Evolutionary conservation across 495 filamentous ascomycete genomes (phyloP).

Genomic region (Aspergillus baeticus): DNA sequence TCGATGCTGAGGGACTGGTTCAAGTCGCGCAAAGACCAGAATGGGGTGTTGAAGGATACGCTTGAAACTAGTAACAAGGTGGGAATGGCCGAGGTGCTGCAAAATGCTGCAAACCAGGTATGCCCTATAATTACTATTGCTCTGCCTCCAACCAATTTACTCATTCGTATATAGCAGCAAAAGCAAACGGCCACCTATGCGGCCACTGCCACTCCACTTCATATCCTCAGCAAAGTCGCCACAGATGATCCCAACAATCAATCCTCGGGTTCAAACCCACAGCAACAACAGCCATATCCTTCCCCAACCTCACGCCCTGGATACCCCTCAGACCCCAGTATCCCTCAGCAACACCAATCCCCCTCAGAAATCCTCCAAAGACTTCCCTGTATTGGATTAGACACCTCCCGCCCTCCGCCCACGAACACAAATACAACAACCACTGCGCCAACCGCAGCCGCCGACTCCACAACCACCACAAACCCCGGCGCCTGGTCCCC

Average conservation of each 20-base stretch:
- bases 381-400: background rate
- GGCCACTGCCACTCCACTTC: slow-evolving; percentile 52
- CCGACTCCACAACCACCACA: slow-evolving; percentile 3
- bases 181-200: slow-evolving; percentile 13
- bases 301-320: background rate
- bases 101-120: slow-evolving; percentile 4
- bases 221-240: slow-evolving; percentile 68
- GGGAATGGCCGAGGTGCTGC: background rate
- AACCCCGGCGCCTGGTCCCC: slow-evolving; percentile 16
- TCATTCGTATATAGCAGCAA: slow-evolving; percentile 3
- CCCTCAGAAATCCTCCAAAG: slow-evolving; percentile 14
- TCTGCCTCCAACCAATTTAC: background rate
- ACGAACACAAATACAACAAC: background rate
- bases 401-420: background rate
- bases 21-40: slow-evolving; percentile 45
- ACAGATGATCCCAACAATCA: slow-evolving; percentile 47
- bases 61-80: slow-evolving; percentile 1
- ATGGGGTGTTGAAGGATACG: slow-evolving; percentile 27
- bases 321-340: slow-evolving; percentile 7
- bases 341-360: background rate
- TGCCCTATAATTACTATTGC: slow-evolving; percentile 6
- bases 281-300: slow-evolving; percentile 10
- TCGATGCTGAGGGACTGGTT: slow-evolving; percentile 75
- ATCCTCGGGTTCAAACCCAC: background rate
- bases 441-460: background rate